Evolutionary conservation across 1,284 basidiomycete species (phyloP).

Genomic region (Blastosporella zonata): DNA sequence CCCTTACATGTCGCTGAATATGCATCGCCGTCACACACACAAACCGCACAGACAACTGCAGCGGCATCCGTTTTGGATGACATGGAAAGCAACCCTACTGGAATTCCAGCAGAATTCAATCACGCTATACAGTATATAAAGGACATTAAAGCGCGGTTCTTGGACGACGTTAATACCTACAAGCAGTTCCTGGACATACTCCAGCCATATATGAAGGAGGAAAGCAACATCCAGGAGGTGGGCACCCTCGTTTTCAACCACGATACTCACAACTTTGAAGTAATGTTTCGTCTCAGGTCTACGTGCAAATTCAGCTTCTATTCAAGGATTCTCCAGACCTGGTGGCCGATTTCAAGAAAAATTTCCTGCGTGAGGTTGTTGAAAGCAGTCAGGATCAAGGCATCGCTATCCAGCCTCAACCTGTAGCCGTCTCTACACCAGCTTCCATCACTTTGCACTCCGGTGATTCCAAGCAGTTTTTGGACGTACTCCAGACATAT

Average conservation of each 20-base stretch:
- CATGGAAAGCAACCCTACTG: conserved; percentile 43
- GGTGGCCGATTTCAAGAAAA: conserved; percentile 93
- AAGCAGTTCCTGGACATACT: conserved; percentile 98
- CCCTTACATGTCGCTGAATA: conserved; percentile 29
- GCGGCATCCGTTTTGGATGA: conserved; percentile 62
- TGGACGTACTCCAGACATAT: too few relatives aligned
- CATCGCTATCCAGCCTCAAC: conserved; percentile 42
- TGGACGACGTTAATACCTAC: conserved; percentile 93
- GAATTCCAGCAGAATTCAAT: conserved; percentile 80
- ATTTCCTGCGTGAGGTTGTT: conserved; percentile 83
- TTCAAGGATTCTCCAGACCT: conserved; percentile 94
- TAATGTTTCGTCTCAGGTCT: conserved; percentile 66
- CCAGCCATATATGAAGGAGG: conserved; percentile 97
- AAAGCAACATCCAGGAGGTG: conserved; percentile 85
- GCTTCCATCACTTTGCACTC: conserved; percentile 29
- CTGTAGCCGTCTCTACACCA: conserved; percentile 2
- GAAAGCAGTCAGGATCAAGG: conserved; percentile 36
- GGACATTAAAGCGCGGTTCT: conserved; percentile 95
- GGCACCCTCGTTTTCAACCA: conserved; percentile 30
- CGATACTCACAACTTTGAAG: conserved; percentile 12
- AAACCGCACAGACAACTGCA: conserved; percentile 44
- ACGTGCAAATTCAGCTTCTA: conserved; percentile 87
- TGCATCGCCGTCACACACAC: conserved; percentile 43
- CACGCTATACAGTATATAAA: conserved; percentile 98
- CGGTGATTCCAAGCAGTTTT: too few relatives aligned